Evolutionary conservation across 2,329 filamentous ascomycete species (phyloP).

Genomic region (Sclerotinia nivalis): DNA sequence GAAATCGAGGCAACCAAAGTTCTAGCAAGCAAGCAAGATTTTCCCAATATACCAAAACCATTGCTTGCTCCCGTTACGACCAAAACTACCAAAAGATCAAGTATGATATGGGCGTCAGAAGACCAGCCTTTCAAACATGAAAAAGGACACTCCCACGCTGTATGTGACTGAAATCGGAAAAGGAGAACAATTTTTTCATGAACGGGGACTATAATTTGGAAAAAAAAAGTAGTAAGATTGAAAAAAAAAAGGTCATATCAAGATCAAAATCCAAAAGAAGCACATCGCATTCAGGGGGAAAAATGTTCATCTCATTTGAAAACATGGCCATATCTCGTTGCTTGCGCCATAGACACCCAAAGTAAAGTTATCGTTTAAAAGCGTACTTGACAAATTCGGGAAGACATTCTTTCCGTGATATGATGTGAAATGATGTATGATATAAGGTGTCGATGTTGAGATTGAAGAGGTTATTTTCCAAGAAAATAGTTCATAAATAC

Average conservation of each 20-base stretch:
- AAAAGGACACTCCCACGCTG: slow-evolving; percentile 5
- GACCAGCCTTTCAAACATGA: slow-evolving; percentile 12
- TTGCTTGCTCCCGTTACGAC: slow-evolving; percentile 4
- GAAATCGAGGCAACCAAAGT: slow-evolving; percentile 15
- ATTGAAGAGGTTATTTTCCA: slow-evolving; percentile 15
- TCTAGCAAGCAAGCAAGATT: slow-evolving; percentile 15
- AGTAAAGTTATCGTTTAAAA: slow-evolving; percentile 16
- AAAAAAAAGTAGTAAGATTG: slow-evolving; percentile 1
- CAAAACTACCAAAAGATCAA: slow-evolving; percentile 13
- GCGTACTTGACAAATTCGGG: slow-evolving; percentile 15
- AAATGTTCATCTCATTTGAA: slow-evolving; percentile 14
- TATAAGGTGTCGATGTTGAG: slow-evolving; percentile 9
- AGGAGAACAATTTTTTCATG: background rate
- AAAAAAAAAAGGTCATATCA: slow-evolving; percentile 14
- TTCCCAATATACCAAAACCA: background rate
- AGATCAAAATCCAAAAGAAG: slow-evolving; percentile 20
- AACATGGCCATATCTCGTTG: slow-evolving; percentile 16
- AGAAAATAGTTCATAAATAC: slow-evolving; percentile 30
- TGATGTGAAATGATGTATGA: slow-evolving; percentile 12
- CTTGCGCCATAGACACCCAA: slow-evolving; percentile 25
- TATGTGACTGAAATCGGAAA: background rate
- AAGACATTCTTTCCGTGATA: slow-evolving; percentile 22
- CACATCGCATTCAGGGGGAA: slow-evolving; percentile 1
- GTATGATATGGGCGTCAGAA: slow-evolving; percentile 18
- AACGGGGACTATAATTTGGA: background rate